phyloP scores from a whole-genome alignment of 2,329 filamentous ascomycete species.

The Diplodia seriata region DNA sequence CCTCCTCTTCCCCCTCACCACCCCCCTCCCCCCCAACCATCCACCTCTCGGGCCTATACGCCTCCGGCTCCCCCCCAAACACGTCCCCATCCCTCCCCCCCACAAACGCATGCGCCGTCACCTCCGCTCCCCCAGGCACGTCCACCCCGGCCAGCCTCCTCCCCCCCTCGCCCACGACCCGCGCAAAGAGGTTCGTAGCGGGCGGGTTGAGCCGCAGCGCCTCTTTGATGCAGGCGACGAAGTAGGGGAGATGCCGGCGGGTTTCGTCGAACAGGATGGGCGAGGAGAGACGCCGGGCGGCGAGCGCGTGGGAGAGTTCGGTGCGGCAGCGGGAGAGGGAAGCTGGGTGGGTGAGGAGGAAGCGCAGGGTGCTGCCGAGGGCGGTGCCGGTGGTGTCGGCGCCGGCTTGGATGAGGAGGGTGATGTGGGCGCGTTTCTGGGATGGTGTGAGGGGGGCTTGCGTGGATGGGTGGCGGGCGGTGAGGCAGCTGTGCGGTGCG shows the following conservation, averaged over 20 bases:
- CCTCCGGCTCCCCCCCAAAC: slow-evolving; percentile 48
- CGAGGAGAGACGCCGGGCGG: slow-evolving; percentile 36
- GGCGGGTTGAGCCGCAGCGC: slow-evolving; percentile 59
- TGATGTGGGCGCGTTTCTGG: slow-evolving; percentile 48
- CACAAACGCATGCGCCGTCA: slow-evolving; percentile 57
- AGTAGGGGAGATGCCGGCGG: slow-evolving; percentile 49
- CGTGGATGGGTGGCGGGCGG: slow-evolving; percentile 41
- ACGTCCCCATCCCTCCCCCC: slow-evolving; percentile 55
- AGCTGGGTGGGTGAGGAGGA: slow-evolving; percentile 37
- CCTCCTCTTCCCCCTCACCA: no score
- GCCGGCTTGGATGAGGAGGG: slow-evolving; percentile 49
- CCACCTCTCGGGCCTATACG: slow-evolving; percentile 54
- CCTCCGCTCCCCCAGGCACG: slow-evolving; percentile 54
- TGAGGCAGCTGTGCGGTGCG: slow-evolving; percentile 44
- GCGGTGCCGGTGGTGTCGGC: slow-evolving; percentile 48
- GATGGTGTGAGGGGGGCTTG: slow-evolving; percentile 40
- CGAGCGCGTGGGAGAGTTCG: slow-evolving; percentile 40
- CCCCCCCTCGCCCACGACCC: no score
- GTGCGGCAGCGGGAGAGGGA: slow-evolving; percentile 36
- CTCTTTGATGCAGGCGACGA: slow-evolving; percentile 60
- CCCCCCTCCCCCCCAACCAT: slow-evolving; percentile 23
- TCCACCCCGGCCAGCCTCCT: no score
- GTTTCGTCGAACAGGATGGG: slow-evolving; percentile 44
- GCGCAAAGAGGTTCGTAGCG: slow-evolving; percentile 60
- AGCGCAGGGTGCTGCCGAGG: slow-evolving; percentile 44